Conservation (phyloP, 306 rosid genomes). For the Sesbania bispinosa region DNA sequence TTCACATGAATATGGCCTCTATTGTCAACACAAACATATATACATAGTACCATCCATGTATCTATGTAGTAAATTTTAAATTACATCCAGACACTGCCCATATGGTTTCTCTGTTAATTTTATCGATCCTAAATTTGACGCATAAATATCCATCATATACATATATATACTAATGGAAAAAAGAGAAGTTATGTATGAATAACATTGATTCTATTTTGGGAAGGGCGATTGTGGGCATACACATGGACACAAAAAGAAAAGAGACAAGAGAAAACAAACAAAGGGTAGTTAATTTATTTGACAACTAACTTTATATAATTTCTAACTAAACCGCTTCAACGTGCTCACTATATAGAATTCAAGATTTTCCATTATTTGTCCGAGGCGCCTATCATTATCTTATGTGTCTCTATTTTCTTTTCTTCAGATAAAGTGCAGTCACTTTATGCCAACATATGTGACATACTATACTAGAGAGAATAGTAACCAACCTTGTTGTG, state of each 20-base stretch:
- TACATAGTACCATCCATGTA: too few species aligned
- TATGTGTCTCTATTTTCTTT: background rate
- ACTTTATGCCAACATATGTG: constrained; percentile 30
- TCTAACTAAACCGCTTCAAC: constrained; percentile 19
- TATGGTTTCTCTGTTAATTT: too few species aligned
- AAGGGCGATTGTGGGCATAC: background rate
- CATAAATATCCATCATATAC: too few species aligned
- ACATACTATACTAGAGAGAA: constrained; percentile 1
- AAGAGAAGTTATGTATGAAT: background rate
- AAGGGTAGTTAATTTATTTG: constrained; percentile 30
- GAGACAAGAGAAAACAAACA: constrained; percentile 6
- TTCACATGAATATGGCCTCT: too few species aligned
- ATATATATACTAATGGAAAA: too few species aligned
- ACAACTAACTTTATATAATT: constrained; percentile 10
- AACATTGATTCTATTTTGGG: constrained; percentile 1
- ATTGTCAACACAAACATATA: too few species aligned
- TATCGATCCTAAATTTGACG: too few species aligned
- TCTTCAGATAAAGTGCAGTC: constrained; percentile 25
- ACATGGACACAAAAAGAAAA: constrained; percentile 7
- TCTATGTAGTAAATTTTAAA: too few species aligned
- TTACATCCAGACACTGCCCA: too few species aligned
- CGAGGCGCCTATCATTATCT: background rate
- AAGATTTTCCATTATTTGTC: constrained; percentile 1
- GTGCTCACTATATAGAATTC: background rate
- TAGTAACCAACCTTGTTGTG: background rate